phyloP scores from a whole-genome alignment of 768 basidiomycete species.

The Boletus coccyginus region DNA sequence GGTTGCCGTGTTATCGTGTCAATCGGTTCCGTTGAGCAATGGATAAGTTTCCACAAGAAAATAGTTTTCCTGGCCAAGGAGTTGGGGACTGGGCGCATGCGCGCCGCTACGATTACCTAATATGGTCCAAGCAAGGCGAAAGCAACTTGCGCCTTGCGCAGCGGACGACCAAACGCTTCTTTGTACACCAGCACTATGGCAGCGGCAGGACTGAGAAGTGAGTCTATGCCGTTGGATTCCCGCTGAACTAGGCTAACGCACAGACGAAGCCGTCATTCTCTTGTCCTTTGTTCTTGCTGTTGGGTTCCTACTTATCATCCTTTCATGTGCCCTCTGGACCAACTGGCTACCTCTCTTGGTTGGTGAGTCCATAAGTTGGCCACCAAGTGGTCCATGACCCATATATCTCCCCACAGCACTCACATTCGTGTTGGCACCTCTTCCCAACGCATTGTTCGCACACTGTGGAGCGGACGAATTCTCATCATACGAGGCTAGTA shows the following conservation, averaged over 20 bases:
- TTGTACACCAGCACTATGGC: constrained; percentile 41
- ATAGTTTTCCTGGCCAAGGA: too few relatives aligned
- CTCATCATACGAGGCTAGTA: constrained; percentile 66
- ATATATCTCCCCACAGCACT: constrained; percentile 52
- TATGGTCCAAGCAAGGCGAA: neutral
- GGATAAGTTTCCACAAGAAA: too few relatives aligned
- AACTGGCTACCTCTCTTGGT: constrained; percentile 98
- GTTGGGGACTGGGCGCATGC: too few relatives aligned
- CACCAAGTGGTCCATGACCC: neutral
- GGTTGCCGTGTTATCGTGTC: too few relatives aligned
- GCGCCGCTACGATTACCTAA: constrained; percentile 20
- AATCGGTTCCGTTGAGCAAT: too few relatives aligned
- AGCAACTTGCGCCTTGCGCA: too few relatives aligned
- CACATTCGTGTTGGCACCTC: constrained; percentile 91
- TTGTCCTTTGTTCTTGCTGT: constrained; percentile 96
- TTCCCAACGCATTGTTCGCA: constrained; percentile 93
- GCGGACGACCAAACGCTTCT: neutral
- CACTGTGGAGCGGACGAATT: constrained; percentile 92
- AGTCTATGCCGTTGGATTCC: constrained; percentile 15
- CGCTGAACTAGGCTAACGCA: neutral
- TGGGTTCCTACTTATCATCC: constrained; percentile 97
- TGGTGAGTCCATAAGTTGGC: constrained; percentile 53
- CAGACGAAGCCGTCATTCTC: constrained; percentile 78
- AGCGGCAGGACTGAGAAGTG: constrained; percentile 70
- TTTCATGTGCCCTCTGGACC: constrained; percentile 91